Percentiles rank a stretch among this genome's conserved stretches.
phyloP scores from a whole-genome alignment of 1,284 basidiomycete species.

The Irpex sp. region DNA sequence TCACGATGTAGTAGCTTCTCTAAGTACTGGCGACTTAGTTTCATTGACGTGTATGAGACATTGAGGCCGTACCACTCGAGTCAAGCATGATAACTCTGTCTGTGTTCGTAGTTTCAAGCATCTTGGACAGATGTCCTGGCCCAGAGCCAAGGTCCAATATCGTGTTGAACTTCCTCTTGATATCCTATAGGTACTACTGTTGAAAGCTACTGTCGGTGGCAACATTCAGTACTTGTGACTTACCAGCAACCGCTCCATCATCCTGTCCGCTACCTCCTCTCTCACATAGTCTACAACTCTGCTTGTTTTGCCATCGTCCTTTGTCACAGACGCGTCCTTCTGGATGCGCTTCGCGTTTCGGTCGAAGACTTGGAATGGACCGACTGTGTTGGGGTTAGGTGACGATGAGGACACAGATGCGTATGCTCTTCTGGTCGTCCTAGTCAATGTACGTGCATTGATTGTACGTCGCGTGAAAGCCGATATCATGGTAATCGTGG shows the following conservation, averaged over 20 bases:
- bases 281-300: conserved; percentile 89
- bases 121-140: conserved; percentile 87
- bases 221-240: conserved; percentile 15
- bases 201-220: neutral
- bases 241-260: conserved; percentile 86
- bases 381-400: conserved; percentile 37
- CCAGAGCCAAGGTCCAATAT: conserved; percentile 92
- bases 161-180: conserved; percentile 77
- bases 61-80: conserved; percentile 59
- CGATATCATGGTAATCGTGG: no score
- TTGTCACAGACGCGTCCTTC: conserved; percentile 67
- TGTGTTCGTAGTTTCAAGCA: conserved; percentile 70
- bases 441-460: no score
- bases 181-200: conserved; percentile 54
- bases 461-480: no score
- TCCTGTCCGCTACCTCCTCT: conserved; percentile 83
- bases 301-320: conserved; percentile 54
- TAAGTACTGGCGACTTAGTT: conserved; percentile 23
- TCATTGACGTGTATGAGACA: neutral
- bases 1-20: conserved; percentile 69
- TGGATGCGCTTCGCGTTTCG: conserved; percentile 79
- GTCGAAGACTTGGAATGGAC: conserved; percentile 85
- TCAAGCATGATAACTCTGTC: conserved; percentile 85
- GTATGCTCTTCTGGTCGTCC: no score
- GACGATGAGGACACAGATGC: conserved; percentile 26